These are phyloP conservation scores for Alloascoidea hylecoeti DNA, from an alignment of 805 yeast species.

Conservation along the genomic window DNA sequence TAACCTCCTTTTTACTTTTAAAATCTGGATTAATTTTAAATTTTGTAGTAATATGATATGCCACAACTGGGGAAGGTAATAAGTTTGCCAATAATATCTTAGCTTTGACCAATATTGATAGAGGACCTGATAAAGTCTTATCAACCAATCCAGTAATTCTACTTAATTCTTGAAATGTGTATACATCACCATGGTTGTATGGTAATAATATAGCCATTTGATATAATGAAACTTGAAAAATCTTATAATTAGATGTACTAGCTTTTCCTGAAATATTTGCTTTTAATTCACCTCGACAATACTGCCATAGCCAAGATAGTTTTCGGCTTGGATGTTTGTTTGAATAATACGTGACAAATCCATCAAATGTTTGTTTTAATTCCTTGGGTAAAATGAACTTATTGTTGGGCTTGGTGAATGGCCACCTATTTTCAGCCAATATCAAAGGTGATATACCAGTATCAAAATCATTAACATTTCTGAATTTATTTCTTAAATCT, in stretches of 20 bases:
- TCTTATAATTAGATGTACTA: slow-evolving; percentile 67
- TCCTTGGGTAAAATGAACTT: slow-evolving; percentile 55
- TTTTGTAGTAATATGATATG: slow-evolving; percentile 42
- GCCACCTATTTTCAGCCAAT: slow-evolving; percentile 89
- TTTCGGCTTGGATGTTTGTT: slow-evolving; percentile 76
- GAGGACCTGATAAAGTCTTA: slow-evolving; percentile 58
- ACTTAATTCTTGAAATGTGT: slow-evolving; percentile 44
- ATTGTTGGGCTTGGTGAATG: slow-evolving; percentile 34
- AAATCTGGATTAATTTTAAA: slow-evolving; percentile 70
- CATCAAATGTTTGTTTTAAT: slow-evolving; percentile 47
- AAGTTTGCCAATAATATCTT: too few relatives aligned
- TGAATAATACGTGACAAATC: slow-evolving; percentile 55
- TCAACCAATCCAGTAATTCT: slow-evolving; percentile 56
- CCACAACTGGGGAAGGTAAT: slow-evolving; percentile 50
- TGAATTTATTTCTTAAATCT: slow-evolving; percentile 50
- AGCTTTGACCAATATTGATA: slow-evolving; percentile 67
- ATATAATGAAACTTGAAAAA: slow-evolving; percentile 67
- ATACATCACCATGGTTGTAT: slow-evolving; percentile 56
- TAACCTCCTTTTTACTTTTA: slow-evolving; percentile 72
- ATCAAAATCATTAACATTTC: slow-evolving; percentile 26
- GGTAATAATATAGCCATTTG: slow-evolving; percentile 81
- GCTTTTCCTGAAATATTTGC: slow-evolving; percentile 76
- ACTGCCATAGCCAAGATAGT: slow-evolving; percentile 92
- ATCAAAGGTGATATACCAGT: slow-evolving; percentile 59
- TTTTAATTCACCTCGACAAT: slow-evolving; percentile 82